Evolutionary conservation across 441 rosid species (phyloP).

Genomic region (Omphalea diandra): DNA sequence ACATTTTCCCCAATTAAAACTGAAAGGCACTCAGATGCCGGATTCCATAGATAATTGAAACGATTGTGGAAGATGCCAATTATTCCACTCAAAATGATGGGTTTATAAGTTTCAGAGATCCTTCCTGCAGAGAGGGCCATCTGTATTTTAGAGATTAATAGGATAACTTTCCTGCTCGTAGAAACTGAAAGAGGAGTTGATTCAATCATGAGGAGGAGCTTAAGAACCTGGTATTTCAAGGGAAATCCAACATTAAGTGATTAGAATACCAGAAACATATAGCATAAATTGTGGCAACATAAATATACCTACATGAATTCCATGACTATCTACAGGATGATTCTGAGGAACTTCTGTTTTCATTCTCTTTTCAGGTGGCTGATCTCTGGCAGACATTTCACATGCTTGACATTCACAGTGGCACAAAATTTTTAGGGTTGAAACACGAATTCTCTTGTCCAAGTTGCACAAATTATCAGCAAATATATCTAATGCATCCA

Average conservation of each 20-base stretch:
- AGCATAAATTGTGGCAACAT: slow-evolving; percentile 13
- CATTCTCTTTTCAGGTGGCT: slow-evolving; percentile 46
- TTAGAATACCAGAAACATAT: background rate
- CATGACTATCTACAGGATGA: slow-evolving; percentile 26
- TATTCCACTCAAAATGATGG: slow-evolving; percentile 66
- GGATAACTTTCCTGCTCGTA: slow-evolving; percentile 62
- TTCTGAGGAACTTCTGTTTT: slow-evolving; percentile 46
- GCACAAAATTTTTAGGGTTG: slow-evolving; percentile 78
- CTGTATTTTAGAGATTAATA: slow-evolving; percentile 61
- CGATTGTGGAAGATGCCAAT: slow-evolving; percentile 77
- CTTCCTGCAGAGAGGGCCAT: slow-evolving; percentile 67
- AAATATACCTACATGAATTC: slow-evolving; percentile 50
- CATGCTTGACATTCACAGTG: slow-evolving; percentile 50
- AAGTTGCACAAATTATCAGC: slow-evolving; percentile 72
- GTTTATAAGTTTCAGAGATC: slow-evolving; percentile 54
- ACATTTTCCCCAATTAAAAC: slow-evolving; percentile 55
- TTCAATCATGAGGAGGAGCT: slow-evolving; percentile 62
- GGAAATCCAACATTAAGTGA: slow-evolving; percentile 18
- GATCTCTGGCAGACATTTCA: slow-evolving; percentile 37
- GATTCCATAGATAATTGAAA: slow-evolving; percentile 64
- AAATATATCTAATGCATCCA: slow-evolving; percentile 49
- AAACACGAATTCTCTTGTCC: slow-evolving; percentile 65
- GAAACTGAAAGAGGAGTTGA: slow-evolving; percentile 61
- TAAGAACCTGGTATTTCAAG: slow-evolving; percentile 64
- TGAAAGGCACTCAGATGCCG: slow-evolving; percentile 78